Base-by-base conservation (phyloP, 495 filamentous ascomycete species). In the Aspergillus nidulans region DNA sequence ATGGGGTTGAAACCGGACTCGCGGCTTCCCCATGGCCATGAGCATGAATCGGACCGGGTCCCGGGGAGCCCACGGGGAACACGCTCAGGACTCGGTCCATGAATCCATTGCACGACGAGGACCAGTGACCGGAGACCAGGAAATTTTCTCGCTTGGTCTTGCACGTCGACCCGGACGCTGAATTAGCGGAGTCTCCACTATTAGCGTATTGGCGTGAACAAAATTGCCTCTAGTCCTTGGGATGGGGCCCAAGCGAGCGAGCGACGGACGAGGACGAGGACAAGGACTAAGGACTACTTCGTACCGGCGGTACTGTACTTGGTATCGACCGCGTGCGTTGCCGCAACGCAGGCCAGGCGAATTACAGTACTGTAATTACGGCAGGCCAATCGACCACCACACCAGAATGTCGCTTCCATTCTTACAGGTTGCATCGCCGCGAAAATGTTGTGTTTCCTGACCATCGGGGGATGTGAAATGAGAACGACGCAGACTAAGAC, bases 11-110 rank as follows among this genome's bases (percentile, higher is more conserved):
- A 12, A 25, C 48, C 42, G 28, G 43, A 51, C 13, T 46, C 41
- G 55, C 43, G 39, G 45, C 38, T 58, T 53, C 56, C 56, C 56
- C 49, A 39, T 25, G 47, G 28, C 36, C 12, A 5, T 30, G n/a
- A n/a, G n/a, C 45, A 18, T 39, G 47, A 23, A 36, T 44, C 42
- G 30, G 18, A 20, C 43, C 53, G 58, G 53, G 49, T 13, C 20
- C 60, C 52, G 47, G 56, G 60, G 60, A 51, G 41, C 60, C 56
- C 60, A 63, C 56, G 56, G 60, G 60, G 60, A 55, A 56, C 5
- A 25, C 5, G 16, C 24, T 56, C 38, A 21, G 19, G 28, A 52
- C 38, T 49, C 55, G 59, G 59, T 51, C 39, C 54, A 44, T 45
- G 20, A 36, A 30, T 36, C n/a, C 16, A 34, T 25, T 15, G 6